Conservation (phyloP, 1,139 yeast species). For the Diutina rugosa region DNA sequence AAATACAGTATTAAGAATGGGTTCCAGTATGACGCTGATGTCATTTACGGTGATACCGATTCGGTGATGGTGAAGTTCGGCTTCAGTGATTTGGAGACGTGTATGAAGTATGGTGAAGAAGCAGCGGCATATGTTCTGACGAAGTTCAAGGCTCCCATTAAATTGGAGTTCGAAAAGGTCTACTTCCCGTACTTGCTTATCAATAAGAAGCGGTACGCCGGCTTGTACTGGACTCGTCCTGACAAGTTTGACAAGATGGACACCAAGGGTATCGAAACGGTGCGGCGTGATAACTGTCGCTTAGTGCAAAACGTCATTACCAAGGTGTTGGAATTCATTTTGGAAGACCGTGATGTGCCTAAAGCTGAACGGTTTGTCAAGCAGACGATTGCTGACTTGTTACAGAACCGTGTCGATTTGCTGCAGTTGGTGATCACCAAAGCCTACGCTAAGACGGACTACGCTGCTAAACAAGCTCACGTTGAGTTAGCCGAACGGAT, state of each 20-base stretch:
- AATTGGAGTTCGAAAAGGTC: conserved; percentile 91
- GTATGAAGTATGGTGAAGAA: conserved; percentile 87
- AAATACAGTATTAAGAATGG: conserved; percentile 74
- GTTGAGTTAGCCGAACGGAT: conserved; percentile 92
- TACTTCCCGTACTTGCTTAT: conserved; percentile 89
- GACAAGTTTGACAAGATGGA: conserved; percentile 92
- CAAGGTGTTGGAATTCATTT: conserved; percentile 70
- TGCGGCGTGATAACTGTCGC: conserved; percentile 93
- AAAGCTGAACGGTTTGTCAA: conserved; percentile 82
- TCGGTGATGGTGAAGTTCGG: conserved; percentile 99
- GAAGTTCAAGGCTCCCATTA: conserved; percentile 74
- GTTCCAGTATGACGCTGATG: conserved; percentile 69
- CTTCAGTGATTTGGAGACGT: conserved; percentile 60
- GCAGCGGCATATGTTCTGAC: conserved; percentile 85
- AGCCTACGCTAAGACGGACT: conserved; percentile 79
- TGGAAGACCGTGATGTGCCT: conserved; percentile 81
- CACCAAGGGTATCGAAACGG: conserved; percentile 97
- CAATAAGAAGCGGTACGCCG: conserved; percentile 95
- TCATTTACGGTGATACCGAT: conserved; percentile 97
- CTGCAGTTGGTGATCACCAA: conserved; percentile 92
- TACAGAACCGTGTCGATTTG: conserved; percentile 85
- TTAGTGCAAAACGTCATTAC: conserved; percentile 91
- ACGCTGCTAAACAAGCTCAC: conserved; percentile 94
- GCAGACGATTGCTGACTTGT: conserved; percentile 75
- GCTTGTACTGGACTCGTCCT: conserved; percentile 89